A percentile compares a stretch with the other conserved stretches of the same genome.
Evolutionary conservation across 139 green algal genomes (phyloP).

Genomic region (Deuterostichococcus epilithicus): DNA sequence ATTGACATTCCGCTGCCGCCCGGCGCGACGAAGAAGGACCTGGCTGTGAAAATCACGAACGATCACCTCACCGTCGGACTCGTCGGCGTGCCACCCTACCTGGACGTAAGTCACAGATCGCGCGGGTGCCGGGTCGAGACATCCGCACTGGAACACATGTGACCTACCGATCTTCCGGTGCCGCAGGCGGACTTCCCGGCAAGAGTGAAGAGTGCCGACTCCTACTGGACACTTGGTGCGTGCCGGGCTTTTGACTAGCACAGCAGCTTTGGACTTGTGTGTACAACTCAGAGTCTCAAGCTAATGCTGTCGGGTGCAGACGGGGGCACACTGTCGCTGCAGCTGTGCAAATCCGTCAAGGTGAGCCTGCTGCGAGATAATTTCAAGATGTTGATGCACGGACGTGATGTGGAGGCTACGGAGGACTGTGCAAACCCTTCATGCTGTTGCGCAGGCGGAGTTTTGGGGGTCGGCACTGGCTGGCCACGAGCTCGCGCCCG

Average conservation of each 20-base stretch:
- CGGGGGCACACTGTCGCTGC: conserved; percentile 55
- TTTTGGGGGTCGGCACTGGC: conserved; percentile 66
- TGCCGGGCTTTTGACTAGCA: neutral
- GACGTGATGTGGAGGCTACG: neutral
- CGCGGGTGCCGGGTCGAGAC: neutral
- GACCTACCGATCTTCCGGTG: neutral
- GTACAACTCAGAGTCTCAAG: neutral
- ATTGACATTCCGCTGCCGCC: conserved; percentile 75
- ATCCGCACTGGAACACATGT: neutral
- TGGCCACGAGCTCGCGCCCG: conserved; percentile 67
- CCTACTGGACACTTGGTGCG: conserved; percentile 82
- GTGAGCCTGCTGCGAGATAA: conserved; percentile 10
- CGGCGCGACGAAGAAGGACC: conserved; percentile 59
- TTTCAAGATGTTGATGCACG: neutral
- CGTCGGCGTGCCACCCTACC: conserved; percentile 73
- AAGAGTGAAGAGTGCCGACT: conserved; percentile 65
- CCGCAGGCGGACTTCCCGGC: conserved; percentile 59
- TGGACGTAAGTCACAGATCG: conserved; percentile 54
- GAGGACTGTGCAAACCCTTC: neutral
- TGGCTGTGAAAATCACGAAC: conserved; percentile 58
- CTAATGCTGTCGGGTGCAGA: conserved; percentile 35
- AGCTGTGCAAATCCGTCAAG: conserved; percentile 70
- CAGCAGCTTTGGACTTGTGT: neutral
- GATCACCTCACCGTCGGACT: conserved; percentile 66
- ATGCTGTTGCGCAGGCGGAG: conserved; percentile 38